phyloP scores from a whole-genome alignment of 108 stramenopile species.

The Nitzschia sp. region DNA sequence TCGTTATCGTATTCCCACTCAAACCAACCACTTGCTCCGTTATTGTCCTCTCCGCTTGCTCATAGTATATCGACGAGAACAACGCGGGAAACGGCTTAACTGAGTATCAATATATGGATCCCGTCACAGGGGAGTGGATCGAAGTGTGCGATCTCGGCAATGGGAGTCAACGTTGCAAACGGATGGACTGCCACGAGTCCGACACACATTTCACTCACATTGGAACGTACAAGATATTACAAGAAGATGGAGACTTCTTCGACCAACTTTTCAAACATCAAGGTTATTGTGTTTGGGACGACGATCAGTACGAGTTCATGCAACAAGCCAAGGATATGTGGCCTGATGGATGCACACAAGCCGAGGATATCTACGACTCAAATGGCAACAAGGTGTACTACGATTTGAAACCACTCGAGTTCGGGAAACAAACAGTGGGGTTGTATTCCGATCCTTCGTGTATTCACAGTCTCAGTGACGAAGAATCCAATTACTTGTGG shows the following conservation, averaged over 20 bases:
- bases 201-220: slow-evolving; percentile 36
- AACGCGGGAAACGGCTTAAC: not conserved
- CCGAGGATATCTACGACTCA: not conserved
- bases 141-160: not conserved
- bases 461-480: not conserved
- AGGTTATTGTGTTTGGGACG: slow-evolving; percentile 42
- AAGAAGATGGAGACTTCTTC: slow-evolving; percentile 37
- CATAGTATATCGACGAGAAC: not conserved
- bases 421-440: slow-evolving; percentile 20
- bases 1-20: slow-evolving; percentile 9
- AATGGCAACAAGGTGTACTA: slow-evolving; percentile 37
- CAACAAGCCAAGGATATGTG: not conserved
- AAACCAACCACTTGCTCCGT: slow-evolving; percentile 24
- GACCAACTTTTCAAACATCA: slow-evolving; percentile 62
- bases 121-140: not conserved
- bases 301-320: slow-evolving; percentile 28
- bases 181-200: slow-evolving; percentile 51
- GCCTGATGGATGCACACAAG: not conserved
- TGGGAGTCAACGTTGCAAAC: slow-evolving; percentile 24
- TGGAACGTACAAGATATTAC: slow-evolving; percentile 44
- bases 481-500: not conserved
- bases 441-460: slow-evolving; percentile 9
- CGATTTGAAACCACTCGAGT: slow-evolving; percentile 32
- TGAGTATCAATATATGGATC: not conserved
- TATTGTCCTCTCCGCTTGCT: slow-evolving; percentile 47